Percentiles rank a stretch among this genome's conserved stretches.
Conservation (phyloP, 202 grass and related monocot genomes). For the Cymbopogon flexuosus region DNA sequence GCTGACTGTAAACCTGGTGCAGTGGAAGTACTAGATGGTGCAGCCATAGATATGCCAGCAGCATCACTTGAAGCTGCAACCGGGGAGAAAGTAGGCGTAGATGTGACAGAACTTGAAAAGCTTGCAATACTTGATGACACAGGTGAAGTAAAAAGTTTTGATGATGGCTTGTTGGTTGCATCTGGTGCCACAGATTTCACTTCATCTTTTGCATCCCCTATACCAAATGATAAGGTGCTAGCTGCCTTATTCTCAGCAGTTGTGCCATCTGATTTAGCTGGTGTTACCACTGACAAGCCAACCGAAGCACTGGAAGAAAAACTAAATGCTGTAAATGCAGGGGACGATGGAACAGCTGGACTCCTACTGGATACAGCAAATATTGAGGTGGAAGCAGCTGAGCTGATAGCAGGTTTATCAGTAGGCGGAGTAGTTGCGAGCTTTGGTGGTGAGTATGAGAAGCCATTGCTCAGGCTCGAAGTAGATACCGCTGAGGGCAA, state of each 20-base stretch:
- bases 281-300: conserved; percentile 1
- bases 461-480: conserved; percentile 60
- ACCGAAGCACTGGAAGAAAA: conserved; percentile 37
- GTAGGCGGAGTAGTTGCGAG: conserved; percentile 25
- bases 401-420: conserved; percentile 35
- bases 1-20: conserved; percentile 23
- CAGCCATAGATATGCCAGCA: conserved; percentile 5
- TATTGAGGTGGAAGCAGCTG: conserved; percentile 27
- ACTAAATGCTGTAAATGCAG: conserved; percentile 19
- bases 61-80: conserved; percentile 29
- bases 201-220: conserved; percentile 25
- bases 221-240: conserved; percentile 24
- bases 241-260: conserved; percentile 30
- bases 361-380: conserved; percentile 40
- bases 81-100: conserved; percentile 13
- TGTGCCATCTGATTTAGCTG: conserved; percentile 34
- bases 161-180: conserved; percentile 30
- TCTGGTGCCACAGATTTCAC: conserved; percentile 25
- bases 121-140: conserved; percentile 2
- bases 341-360: conserved; percentile 26
- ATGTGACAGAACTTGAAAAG: conserved; percentile 25
- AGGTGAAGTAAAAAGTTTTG: not conserved
- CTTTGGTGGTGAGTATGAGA: conserved; percentile 30
- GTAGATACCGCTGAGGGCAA: conserved; percentile 35
- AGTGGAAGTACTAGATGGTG: conserved; percentile 28